These are phyloP conservation scores for Mortierella hygrophila DNA, from an alignment of 192 early-diverging fungal genomes.

Conservation along the genomic window DNA sequence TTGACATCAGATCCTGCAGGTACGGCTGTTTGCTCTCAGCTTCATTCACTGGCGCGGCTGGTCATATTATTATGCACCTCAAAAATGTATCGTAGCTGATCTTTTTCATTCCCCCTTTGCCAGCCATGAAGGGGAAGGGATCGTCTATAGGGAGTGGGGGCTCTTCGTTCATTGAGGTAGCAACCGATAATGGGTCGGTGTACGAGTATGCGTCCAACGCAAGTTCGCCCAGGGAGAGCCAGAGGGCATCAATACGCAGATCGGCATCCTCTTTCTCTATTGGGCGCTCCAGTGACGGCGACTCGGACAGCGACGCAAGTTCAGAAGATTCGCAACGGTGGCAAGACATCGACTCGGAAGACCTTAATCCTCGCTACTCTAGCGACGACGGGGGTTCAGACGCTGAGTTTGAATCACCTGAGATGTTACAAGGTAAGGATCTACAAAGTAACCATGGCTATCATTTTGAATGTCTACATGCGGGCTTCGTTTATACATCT, in stretches of 20 bases:
- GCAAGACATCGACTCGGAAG: slow-evolving; percentile 35
- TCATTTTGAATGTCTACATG: neutral
- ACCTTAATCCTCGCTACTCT: slow-evolving; percentile 31
- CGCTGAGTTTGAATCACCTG: slow-evolving; percentile 24
- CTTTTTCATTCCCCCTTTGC: neutral
- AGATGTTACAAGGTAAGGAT: slow-evolving; percentile 18
- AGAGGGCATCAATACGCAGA: slow-evolving; percentile 15
- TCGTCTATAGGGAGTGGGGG: slow-evolving; percentile 7
- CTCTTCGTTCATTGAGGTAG: slow-evolving; percentile 33
- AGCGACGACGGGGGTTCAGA: slow-evolving; percentile 27
- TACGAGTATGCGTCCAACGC: slow-evolving; percentile 25
- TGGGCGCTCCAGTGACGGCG: slow-evolving; percentile 18
- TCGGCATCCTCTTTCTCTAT: slow-evolving; percentile 38
- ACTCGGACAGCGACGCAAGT: slow-evolving; percentile 32
- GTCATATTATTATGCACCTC: neutral
- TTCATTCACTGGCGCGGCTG: neutral
- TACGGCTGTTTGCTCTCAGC: neutral
- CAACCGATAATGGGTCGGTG: slow-evolving; percentile 45
- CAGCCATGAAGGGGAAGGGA: slow-evolving; percentile 23
- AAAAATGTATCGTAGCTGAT: too few relatives aligned
- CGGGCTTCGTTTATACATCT: neutral
- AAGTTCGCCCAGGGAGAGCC: neutral
- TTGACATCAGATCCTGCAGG: slow-evolving; percentile 59
- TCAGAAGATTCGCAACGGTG: slow-evolving; percentile 34
- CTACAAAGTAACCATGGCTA: neutral